Conservation (phyloP, 768 basidiomycete genomes). For the Termitomyces heimii region DNA sequence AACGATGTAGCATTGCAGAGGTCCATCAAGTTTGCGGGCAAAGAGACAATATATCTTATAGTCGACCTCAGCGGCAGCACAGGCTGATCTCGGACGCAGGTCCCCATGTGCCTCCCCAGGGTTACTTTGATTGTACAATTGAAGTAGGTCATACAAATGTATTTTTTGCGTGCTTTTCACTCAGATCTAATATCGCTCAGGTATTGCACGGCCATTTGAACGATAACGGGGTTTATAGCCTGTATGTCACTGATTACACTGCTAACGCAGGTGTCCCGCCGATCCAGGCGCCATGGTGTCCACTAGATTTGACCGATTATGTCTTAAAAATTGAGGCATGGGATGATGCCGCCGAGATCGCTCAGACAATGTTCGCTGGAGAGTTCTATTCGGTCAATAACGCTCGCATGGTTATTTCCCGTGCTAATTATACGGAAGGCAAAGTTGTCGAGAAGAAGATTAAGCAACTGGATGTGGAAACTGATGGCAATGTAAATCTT, state of each 20-base stretch:
- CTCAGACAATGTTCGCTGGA: conserved; percentile 37
- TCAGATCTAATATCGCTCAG: conserved; percentile 23
- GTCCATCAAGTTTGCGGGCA: conserved; percentile 16
- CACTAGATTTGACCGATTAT: conserved; percentile 32
- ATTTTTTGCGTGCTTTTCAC: neutral
- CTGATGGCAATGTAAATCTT: conserved; percentile 25
- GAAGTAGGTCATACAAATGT: conserved; percentile 34
- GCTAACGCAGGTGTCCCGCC: conserved; percentile 26
- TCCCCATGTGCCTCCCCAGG: conserved; percentile 35
- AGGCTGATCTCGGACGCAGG: conserved; percentile 44
- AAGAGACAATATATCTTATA: conserved; percentile 3
- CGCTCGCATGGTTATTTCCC: conserved; percentile 34
- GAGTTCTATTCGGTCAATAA: conserved; percentile 52
- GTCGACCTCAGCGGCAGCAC: conserved; percentile 26
- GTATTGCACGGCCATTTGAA: conserved; percentile 39
- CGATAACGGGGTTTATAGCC: conserved; percentile 29
- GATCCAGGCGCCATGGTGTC: conserved; percentile 41
- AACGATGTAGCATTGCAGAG: conserved; percentile 6
- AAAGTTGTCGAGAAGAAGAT: conserved; percentile 46
- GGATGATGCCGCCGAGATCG: conserved; percentile 40
- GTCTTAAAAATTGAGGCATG: conserved; percentile 57
- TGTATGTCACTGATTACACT: conserved; percentile 70
- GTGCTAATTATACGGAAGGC: conserved; percentile 41
- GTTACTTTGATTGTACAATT: conserved; percentile 60
- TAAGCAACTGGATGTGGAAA: conserved; percentile 30